Conservation (phyloP, 441 rosid genomes). For the Capsella rubella region DNA sequence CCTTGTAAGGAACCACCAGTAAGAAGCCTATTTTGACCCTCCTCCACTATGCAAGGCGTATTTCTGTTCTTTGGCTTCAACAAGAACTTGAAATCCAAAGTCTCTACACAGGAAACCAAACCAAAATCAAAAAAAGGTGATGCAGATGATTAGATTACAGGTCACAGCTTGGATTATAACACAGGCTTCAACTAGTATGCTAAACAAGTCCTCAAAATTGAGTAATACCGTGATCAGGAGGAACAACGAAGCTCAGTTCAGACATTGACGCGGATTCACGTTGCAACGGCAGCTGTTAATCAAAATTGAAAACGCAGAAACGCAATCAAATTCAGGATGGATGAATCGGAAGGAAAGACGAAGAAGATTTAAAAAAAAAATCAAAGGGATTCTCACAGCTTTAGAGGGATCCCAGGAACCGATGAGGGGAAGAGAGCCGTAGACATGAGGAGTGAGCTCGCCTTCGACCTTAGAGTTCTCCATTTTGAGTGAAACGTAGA, state of each 20-base stretch:
- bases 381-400: constrained; percentile 62
- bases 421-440: constrained; percentile 86
- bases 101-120: constrained; percentile 57
- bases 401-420: constrained; percentile 96
- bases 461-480: constrained; percentile 79
- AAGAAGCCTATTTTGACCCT: constrained; percentile 83
- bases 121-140: neutral
- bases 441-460: constrained; percentile 90
- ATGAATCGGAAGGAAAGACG: neutral
- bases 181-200: neutral
- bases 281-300: constrained; percentile 72
- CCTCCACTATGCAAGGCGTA: constrained; percentile 81
- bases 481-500: constrained; percentile 89
- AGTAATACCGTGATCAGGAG: constrained; percentile 86
- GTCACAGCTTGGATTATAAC: neutral
- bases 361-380: neutral
- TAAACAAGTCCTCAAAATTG: constrained; percentile 4
- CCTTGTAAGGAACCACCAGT: constrained; percentile 83
- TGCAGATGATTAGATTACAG: constrained; percentile 1
- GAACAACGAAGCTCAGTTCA: constrained; percentile 94
- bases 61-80: constrained; percentile 82
- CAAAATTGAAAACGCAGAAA: neutral
- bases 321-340: neutral
- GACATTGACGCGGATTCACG: constrained; percentile 96
- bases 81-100: constrained; percentile 96